Percentiles rank a stretch among this genome's conserved stretches.
These are phyloP conservation scores for Durio zibethinus DNA, from an alignment of 345 rosid species.

Conservation along the genomic window DNA sequence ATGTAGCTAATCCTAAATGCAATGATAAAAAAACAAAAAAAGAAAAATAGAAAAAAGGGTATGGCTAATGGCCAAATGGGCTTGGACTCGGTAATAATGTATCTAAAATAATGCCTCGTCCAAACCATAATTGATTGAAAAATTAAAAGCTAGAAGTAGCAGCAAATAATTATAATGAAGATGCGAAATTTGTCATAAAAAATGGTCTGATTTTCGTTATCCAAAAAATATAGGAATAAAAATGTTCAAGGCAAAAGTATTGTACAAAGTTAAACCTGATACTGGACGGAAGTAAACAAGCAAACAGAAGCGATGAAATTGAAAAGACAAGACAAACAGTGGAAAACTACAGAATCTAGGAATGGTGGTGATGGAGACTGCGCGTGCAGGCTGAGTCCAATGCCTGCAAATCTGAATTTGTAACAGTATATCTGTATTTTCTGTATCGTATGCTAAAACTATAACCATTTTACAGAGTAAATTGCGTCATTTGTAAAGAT, in stretches of 20 bases:
- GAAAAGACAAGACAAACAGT: constrained; percentile 13
- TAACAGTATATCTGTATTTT: neutral
- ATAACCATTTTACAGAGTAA: neutral
- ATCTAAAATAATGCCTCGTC: too few species aligned
- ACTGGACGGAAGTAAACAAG: neutral
- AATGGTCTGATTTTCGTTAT: too few species aligned
- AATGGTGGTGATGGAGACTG: neutral
- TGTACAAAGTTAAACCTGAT: neutral
- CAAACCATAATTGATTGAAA: too few species aligned
- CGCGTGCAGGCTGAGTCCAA: neutral
- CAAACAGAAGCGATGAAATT: neutral
- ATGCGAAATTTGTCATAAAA: too few species aligned
- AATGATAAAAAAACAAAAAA: neutral
- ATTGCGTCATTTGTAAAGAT: neutral
- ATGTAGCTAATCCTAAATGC: neutral
- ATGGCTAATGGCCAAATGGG: too few species aligned
- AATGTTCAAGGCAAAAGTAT: neutral
- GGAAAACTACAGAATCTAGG: neutral
- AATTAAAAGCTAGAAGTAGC: too few species aligned
- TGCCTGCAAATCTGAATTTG: neutral
- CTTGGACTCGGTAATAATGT: too few species aligned
- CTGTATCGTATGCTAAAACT: neutral
- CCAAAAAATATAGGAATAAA: too few species aligned
- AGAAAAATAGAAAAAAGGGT: too few species aligned
- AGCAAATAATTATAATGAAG: too few species aligned